Conservation (phyloP, 129 eudicot genomes). For the Mikania micrantha region DNA sequence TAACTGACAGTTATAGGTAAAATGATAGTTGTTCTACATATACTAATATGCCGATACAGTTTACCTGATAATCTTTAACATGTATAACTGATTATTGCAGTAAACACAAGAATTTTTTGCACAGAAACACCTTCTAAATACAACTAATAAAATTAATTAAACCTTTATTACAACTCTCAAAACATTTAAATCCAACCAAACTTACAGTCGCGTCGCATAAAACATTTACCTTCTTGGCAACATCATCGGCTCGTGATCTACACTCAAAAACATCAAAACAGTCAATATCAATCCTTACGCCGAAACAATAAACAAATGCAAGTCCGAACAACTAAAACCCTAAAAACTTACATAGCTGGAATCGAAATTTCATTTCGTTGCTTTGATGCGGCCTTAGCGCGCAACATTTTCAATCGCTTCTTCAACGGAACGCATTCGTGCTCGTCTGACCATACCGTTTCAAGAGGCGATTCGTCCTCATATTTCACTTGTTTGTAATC, state of each 20-base stretch:
- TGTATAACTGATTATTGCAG: neutral
- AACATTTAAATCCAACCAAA: too few species aligned
- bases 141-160: too few species aligned
- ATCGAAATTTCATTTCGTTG: neutral
- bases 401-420: constrained; percentile 53
- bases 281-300: neutral
- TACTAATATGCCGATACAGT: neutral
- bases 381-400: constrained; percentile 9
- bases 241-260: constrained; percentile 25
- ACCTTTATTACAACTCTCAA: too few species aligned
- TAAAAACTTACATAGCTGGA: neutral
- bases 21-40: neutral
- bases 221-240: constrained; percentile 27
- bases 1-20: neutral
- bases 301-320: neutral
- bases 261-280: constrained; percentile 9
- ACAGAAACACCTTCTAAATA: neutral
- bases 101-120: neutral
- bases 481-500: constrained; percentile 4
- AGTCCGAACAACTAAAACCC: neutral
- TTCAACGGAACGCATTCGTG: constrained; percentile 64
- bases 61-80: neutral
- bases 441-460: constrained; percentile 49
- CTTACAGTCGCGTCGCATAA: constrained; percentile 26
- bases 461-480: constrained; percentile 11